phyloP scores from a whole-genome alignment of 352 stramenopile genomes.

The Phytophthora crassamura region DNA sequence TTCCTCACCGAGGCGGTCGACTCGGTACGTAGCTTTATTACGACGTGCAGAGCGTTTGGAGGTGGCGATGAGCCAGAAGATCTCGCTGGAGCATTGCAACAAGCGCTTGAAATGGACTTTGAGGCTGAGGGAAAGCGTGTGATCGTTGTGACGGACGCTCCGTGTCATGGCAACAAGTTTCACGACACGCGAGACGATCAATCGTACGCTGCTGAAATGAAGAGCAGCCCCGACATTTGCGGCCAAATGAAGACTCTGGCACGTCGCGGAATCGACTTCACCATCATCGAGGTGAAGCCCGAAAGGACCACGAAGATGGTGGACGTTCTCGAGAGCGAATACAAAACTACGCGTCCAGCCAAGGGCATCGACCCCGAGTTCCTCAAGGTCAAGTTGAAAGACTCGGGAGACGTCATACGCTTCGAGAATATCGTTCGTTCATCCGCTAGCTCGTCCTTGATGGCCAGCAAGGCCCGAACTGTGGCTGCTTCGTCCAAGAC shows the following conservation, averaged over 20 bases:
- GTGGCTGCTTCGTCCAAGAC: slow-evolving; percentile 21
- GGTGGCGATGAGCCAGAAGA: slow-evolving; percentile 47
- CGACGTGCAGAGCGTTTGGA: slow-evolving; percentile 28
- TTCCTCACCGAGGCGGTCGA: slow-evolving; percentile 27
- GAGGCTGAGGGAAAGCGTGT: slow-evolving; percentile 34
- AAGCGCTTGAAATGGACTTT: slow-evolving; percentile 38
- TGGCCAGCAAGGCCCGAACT: slow-evolving; percentile 32
- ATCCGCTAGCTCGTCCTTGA: slow-evolving; percentile 36
- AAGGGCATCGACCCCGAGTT: slow-evolving; percentile 35
- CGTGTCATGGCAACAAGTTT: slow-evolving; percentile 47
- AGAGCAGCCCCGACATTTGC: slow-evolving; percentile 38
- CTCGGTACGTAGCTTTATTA: slow-evolving; percentile 33
- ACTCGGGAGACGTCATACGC: slow-evolving; percentile 11
- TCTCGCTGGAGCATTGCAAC: slow-evolving; percentile 41
- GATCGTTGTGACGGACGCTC: slow-evolving; percentile 42
- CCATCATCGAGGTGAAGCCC: slow-evolving; percentile 43
- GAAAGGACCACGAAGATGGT: slow-evolving; percentile 40
- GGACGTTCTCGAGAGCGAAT: slow-evolving; percentile 35
- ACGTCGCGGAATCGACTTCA: slow-evolving; percentile 43
- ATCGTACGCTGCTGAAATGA: slow-evolving; percentile 21
- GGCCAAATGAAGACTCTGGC: slow-evolving; percentile 40
- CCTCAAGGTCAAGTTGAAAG: slow-evolving; percentile 20
- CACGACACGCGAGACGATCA: slow-evolving; percentile 16
- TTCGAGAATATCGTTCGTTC: slow-evolving; percentile 28
- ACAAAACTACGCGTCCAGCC: background rate